Base-by-base conservation (phyloP, 2,329 filamentous ascomycete genomes). In the Penicillium expansum region DNA sequence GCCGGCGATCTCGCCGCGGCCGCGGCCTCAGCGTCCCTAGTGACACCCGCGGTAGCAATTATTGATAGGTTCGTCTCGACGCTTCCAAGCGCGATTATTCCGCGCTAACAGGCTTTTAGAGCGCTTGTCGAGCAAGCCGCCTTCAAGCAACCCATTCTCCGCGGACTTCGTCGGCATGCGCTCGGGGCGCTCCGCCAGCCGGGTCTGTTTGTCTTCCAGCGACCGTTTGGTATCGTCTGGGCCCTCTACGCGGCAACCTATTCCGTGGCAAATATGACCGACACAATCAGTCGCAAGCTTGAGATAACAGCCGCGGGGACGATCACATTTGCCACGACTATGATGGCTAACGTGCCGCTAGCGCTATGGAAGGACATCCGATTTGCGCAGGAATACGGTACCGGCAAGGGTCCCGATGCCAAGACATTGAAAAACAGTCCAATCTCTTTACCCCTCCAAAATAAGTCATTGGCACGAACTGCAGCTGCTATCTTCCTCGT, bases 191-290 rank as follows among this genome's bases (percentile, higher is more conserved):
- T 71, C 13, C 62, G 48, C 44, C 48, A 58, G 22, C 68, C 68
- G 1, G 42, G 50, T 0, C 52, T 57, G 20, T 77, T 74, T 56
- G 60, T 75, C 35, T 63, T 69, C 48, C 72, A 68, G 52, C 72
- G 73, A 9, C 74, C 74, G 2, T 73, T 73, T 49, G 68, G 71
- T 48, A 63, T 76, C 3, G 70, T 76, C 38, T 75, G 74, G 63
- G 71, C 76, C 50, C 79, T 94, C 43, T 96, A 96, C 78, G 89
- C 86, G 62, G 86, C 89, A 62, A 96, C 92, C 54, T 96, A 95
- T 77, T 77, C 91, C 14, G 90, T 89, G 2, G 91, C 92, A 61
- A 96, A 96, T 78, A 76, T 82, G 11, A 82, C 94, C 69, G 92
- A 96, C 77, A 96, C 91, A 0, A 74, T 83, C 35, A 48, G 84